Evolutionary conservation across 371 early-diverging fungal genomes (phyloP).

Genomic region (Haplosporangium sp.): DNA sequence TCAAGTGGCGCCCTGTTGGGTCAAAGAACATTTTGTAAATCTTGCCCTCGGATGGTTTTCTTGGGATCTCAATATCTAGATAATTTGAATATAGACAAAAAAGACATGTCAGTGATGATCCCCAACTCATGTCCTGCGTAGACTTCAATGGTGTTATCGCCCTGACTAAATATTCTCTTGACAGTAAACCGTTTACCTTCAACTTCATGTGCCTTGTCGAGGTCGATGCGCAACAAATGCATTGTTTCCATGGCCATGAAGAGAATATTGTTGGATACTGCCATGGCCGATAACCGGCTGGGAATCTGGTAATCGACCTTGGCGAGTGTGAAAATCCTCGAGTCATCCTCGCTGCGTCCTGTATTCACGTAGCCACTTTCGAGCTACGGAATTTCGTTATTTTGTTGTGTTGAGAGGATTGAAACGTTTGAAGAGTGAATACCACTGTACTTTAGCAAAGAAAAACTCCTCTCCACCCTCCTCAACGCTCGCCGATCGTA

Average conservation of each 20-base stretch:
- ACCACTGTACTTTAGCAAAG: background rate
- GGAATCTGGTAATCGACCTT: slow-evolving; percentile 86
- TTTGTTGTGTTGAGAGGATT: background rate
- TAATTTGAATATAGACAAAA: background rate
- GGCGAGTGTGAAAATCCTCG: slow-evolving; percentile 79
- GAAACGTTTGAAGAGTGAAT: background rate
- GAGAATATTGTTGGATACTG: slow-evolving; percentile 85
- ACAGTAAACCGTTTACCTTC: slow-evolving; percentile 58
- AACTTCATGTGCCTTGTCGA: slow-evolving; percentile 76
- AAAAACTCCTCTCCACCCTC: background rate
- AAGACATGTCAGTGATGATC: background rate
- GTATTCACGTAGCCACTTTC: slow-evolving; percentile 67
- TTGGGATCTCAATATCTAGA: slow-evolving; percentile 81
- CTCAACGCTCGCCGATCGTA: background rate
- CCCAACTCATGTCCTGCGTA: no score
- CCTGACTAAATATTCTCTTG: background rate
- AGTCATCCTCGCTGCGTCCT: slow-evolving; percentile 61
- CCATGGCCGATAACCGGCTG: slow-evolving; percentile 71
- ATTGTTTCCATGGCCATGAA: slow-evolving; percentile 75
- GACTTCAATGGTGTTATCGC: background rate
- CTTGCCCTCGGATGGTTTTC: slow-evolving; percentile 70
- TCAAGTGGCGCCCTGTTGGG: slow-evolving; percentile 87
- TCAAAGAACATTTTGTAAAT: slow-evolving; percentile 83
- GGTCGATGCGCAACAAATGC: slow-evolving; percentile 80
- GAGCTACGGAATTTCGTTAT: slow-evolving; percentile 44